Evolutionary conservation across 1,139 yeast genomes (phyloP).

Genomic region (Tardiomyces depauwii): DNA sequence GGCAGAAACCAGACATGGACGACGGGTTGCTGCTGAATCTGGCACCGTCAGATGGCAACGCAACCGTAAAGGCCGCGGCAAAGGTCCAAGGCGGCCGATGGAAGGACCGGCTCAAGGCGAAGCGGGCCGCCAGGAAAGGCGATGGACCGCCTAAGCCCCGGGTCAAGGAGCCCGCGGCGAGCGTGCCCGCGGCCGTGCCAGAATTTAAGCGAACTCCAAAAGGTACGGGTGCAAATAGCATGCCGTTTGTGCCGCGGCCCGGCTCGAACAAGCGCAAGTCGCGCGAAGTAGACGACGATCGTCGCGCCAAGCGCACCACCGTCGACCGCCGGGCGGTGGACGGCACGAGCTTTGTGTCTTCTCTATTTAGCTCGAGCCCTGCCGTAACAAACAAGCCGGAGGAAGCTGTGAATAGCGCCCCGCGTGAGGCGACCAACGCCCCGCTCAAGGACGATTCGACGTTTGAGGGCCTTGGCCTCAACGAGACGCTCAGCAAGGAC

Average conservation of each 20-base stretch:
- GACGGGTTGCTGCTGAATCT: constrained; percentile 54
- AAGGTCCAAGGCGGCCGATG: constrained; percentile 9
- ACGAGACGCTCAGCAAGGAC: constrained; percentile 41
- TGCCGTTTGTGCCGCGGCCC: not conserved
- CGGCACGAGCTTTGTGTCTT: constrained; percentile 57
- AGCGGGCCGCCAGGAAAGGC: constrained; percentile 20
- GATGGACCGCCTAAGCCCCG: not conserved
- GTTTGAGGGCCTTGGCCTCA: constrained; percentile 63
- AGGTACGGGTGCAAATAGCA: not conserved
- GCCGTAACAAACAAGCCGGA: constrained; percentile 20
- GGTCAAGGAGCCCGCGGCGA: not conserved
- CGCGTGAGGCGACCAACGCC: constrained; percentile 65
- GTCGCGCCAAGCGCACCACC: not conserved
- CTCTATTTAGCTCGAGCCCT: constrained; percentile 68
- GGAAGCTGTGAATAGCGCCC: constrained; percentile 10
- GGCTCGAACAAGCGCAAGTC: not conserved
- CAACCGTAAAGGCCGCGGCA: constrained; percentile 3
- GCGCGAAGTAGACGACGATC: not conserved
- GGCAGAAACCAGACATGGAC: constrained; percentile 12
- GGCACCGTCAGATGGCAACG: constrained; percentile 6
- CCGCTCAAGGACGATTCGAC: constrained; percentile 59
- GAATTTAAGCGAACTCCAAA: not conserved
- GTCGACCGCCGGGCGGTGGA: constrained; percentile 1
- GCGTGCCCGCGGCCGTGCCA: not conserved
- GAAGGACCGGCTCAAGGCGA: constrained; percentile 32